These are phyloP conservation scores for Globisporangium irregulare DNA, from an alignment of 352 stramenopile genomes.

Conservation along the genomic window DNA sequence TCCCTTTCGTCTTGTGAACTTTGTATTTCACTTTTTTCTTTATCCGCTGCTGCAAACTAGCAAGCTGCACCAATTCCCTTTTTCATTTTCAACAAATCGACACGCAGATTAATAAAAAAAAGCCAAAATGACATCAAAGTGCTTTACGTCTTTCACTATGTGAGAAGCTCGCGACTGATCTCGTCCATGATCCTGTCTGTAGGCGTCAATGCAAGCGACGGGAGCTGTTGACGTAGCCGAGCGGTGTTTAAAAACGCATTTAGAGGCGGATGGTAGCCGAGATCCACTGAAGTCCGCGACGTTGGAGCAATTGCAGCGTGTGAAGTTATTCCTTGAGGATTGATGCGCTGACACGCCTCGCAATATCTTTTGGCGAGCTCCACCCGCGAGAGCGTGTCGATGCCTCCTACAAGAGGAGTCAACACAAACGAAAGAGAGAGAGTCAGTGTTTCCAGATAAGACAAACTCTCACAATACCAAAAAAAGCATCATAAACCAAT, in stretches of 20 bases:
- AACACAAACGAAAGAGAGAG: not conserved
- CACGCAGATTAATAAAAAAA: slow-evolving; percentile 4
- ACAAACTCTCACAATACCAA: not conserved
- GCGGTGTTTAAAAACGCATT: slow-evolving; percentile 38
- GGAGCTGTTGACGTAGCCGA: slow-evolving; percentile 25
- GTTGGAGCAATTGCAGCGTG: slow-evolving; percentile 22
- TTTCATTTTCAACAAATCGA: slow-evolving; percentile 1
- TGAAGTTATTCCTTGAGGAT: not conserved
- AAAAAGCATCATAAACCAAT: slow-evolving; percentile 32
- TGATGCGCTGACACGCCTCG: slow-evolving; percentile 16
- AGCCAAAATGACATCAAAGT: not conserved
- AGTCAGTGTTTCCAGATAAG: not conserved
- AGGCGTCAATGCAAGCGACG: slow-evolving; percentile 18
- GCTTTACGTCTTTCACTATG: not conserved
- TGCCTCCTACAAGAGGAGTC: slow-evolving; percentile 27
- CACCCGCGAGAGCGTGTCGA: slow-evolving; percentile 45
- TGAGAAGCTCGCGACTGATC: slow-evolving; percentile 24
- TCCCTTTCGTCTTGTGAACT: slow-evolving; percentile 5
- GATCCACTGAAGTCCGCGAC: slow-evolving; percentile 27
- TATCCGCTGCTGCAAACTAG: not conserved
- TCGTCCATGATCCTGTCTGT: slow-evolving; percentile 19
- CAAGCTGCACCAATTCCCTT: not conserved
- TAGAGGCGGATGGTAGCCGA: slow-evolving; percentile 48
- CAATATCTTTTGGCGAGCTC: slow-evolving; percentile 38
- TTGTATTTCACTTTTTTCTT: not conserved